These are phyloP conservation scores for Podila epicladia DNA, from an alignment of 192 early-diverging fungal genomes.

Conservation along the genomic window DNA sequence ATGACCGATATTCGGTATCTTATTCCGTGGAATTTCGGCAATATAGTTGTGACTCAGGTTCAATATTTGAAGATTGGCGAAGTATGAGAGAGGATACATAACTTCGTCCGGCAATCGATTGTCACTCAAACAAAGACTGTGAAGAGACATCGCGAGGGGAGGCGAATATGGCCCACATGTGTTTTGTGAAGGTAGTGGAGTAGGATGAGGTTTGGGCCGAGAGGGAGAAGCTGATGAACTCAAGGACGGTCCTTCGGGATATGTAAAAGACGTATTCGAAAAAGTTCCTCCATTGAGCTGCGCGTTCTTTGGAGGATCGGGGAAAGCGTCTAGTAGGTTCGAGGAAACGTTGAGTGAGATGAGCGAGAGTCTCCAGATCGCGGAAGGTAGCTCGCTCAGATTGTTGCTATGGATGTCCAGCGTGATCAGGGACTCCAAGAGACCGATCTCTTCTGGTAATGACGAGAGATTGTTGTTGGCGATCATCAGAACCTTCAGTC, in stretches of 20 bases:
- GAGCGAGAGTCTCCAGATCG: conserved; percentile 83
- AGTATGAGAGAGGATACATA: conserved; percentile 74
- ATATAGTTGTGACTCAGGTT: conserved; percentile 88
- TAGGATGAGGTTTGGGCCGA: conserved; percentile 54
- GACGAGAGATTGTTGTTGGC: conserved; percentile 75
- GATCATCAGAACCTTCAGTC: conserved; percentile 65
- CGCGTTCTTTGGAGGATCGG: conserved; percentile 61
- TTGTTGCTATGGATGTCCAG: conserved; percentile 85
- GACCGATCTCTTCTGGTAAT: conserved; percentile 76
- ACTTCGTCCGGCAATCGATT: conserved; percentile 87
- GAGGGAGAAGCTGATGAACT: conserved; percentile 55
- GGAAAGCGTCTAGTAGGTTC: conserved; percentile 85
- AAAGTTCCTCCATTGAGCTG: neutral
- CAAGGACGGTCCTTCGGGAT: conserved; percentile 3
- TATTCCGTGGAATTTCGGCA: conserved; percentile 81
- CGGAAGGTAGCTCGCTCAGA: conserved; percentile 72
- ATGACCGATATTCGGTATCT: conserved; percentile 72
- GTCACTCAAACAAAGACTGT: conserved; percentile 78
- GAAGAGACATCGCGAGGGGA: conserved; percentile 66
- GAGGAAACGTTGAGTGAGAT: conserved; percentile 80
- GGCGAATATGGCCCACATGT: conserved; percentile 39
- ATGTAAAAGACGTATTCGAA: conserved; percentile 7
- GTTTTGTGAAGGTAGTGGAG: conserved; percentile 28
- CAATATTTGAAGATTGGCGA: conserved; percentile 79
- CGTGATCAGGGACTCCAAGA: conserved; percentile 64